phyloP scores from a whole-genome alignment of 1,139 yeast genomes.

The Hyphopichia pseudoburtonii region DNA sequence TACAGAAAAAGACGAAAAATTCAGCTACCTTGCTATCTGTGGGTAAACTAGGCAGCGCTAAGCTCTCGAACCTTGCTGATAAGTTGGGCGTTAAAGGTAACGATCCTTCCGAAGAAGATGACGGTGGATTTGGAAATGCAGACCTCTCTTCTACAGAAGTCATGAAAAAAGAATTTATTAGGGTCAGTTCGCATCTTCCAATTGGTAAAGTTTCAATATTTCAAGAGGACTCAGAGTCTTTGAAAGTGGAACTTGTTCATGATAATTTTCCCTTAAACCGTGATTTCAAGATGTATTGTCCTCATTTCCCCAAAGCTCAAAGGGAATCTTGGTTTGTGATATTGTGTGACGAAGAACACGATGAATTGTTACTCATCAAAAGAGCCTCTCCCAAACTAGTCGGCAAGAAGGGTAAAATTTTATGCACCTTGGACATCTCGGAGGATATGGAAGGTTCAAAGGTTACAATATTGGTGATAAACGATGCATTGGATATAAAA shows the following conservation, averaged over 20 bases:
- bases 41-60: constrained; percentile 23
- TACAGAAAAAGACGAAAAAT: constrained; percentile 24
- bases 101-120: constrained; percentile 10
- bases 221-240: constrained; percentile 30
- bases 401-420: constrained; percentile 44
- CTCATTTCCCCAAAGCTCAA: constrained; percentile 86
- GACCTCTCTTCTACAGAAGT: constrained; percentile 14
- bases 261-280: constrained; percentile 51
- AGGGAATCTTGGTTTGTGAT: constrained; percentile 93
- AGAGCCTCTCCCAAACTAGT: constrained; percentile 61
- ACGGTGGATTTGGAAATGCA: constrained; percentile 19
- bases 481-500: constrained; percentile 63
- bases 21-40: constrained; percentile 15
- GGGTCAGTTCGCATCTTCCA: constrained; percentile 50
- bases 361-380: constrained; percentile 59
- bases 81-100: constrained; percentile 32
- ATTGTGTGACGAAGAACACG: constrained; percentile 43
- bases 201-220: constrained; percentile 34
- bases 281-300: constrained; percentile 70
- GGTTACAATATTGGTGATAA: constrained; percentile 51
- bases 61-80: constrained; percentile 32
- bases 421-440: constrained; percentile 50
- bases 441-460: constrained; percentile 46
- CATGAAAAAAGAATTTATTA: constrained; percentile 36
- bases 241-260: constrained; percentile 54